phyloP scores from a whole-genome alignment of 164 flowering plant genomes.

The Buxus sempervirens region DNA sequence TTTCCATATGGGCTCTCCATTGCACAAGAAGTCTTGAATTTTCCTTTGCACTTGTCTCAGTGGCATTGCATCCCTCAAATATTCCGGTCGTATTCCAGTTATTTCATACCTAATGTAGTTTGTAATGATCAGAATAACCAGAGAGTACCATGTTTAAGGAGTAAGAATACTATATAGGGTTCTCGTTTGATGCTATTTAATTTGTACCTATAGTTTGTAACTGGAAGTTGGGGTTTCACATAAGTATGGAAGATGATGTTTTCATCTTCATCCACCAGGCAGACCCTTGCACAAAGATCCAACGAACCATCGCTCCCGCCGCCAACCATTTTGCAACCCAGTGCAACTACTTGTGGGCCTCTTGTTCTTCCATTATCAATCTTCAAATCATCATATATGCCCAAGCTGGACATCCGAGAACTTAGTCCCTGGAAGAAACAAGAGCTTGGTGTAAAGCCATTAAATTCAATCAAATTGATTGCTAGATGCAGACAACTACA shows the following conservation, averaged over 20 bases:
- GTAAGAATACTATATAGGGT: background rate
- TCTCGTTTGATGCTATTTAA: background rate
- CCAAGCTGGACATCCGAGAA: constrained; percentile 49
- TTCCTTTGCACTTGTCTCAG: constrained; percentile 57
- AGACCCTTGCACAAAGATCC: constrained; percentile 79
- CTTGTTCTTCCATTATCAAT: constrained; percentile 35
- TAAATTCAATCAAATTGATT: background rate
- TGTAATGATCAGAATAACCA: too few species aligned
- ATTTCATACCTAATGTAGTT: constrained; percentile 63
- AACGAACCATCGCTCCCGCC: constrained; percentile 88
- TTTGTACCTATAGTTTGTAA: constrained; percentile 69
- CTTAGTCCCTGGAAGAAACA: constrained; percentile 22
- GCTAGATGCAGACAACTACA: background rate
- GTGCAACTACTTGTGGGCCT: constrained; percentile 53
- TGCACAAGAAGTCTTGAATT: constrained; percentile 81
- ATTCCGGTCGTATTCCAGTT: constrained; percentile 78
- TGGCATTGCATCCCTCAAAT: constrained; percentile 72
- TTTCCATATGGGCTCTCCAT: constrained; percentile 84
- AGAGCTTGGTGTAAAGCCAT: background rate
- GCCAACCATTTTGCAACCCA: constrained; percentile 89
- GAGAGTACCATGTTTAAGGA: background rate
- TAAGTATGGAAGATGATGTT: constrained; percentile 67
- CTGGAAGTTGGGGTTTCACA: constrained; percentile 65
- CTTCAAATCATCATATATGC: constrained; percentile 41
- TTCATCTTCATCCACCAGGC: constrained; percentile 73